Conservation (phyloP, 768 basidiomycete species). For the Boletus bicolor region DNA sequence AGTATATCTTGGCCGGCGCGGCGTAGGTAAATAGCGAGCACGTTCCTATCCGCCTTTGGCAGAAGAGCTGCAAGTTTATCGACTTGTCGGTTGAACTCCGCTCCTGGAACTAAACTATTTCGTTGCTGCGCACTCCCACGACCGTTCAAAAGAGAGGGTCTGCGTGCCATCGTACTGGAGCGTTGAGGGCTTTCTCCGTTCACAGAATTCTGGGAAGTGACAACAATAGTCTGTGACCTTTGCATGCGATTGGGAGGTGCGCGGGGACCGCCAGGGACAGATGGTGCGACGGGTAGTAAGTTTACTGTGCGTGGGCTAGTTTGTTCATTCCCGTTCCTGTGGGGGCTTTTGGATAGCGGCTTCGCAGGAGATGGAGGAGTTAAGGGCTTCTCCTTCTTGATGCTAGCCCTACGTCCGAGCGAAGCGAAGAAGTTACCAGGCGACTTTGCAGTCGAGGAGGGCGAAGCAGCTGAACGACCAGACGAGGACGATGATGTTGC, state of each 20-base stretch:
- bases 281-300: constrained; percentile 38
- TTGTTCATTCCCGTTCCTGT: constrained; percentile 26
- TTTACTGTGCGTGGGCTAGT: constrained; percentile 30
- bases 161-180: constrained; percentile 27
- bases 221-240: constrained; percentile 66
- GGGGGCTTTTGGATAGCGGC: constrained; percentile 37
- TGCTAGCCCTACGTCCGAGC: constrained; percentile 67
- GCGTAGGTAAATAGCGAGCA: constrained; percentile 70
- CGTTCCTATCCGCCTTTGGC: constrained; percentile 64
- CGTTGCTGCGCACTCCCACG: constrained; percentile 15
- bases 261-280: constrained; percentile 72
- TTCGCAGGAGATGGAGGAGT: constrained; percentile 35
- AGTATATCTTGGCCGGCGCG: constrained; percentile 76
- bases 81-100: constrained; percentile 64
- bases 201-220: constrained; percentile 30
- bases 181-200: constrained; percentile 26
- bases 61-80: constrained; percentile 68
- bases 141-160: constrained; percentile 30
- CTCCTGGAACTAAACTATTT: constrained; percentile 11
- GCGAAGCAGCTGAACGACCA: constrained; percentile 43
- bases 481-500: constrained; percentile 47
- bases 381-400: constrained; percentile 36
- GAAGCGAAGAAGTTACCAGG: constrained; percentile 70
- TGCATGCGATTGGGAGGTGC: constrained; percentile 60
- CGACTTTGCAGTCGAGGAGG: constrained; percentile 40